Base-by-base conservation (phyloP, 441 rosid species). In the Hura crepitans region DNA sequence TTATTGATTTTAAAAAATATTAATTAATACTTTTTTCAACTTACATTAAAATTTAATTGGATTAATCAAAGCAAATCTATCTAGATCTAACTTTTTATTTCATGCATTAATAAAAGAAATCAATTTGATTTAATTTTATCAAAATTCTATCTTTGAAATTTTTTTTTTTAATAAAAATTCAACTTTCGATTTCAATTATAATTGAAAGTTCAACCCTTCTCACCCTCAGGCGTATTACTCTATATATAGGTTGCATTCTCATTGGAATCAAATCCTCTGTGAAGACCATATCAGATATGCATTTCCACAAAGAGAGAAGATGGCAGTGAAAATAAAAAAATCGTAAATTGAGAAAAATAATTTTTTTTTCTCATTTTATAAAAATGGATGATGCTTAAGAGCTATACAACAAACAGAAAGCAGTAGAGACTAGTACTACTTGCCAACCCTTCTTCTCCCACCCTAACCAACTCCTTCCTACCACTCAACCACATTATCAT, bases 341-440 rank as follows among this genome's bases (percentile, higher is more conserved):
- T 18, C 8, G 47, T 1, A 33, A 37, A 35, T 55, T 6, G 39
- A 50, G 70, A 43, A 53, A 63, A 69, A 37, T 4, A 15, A 50
- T 2, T 11, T 57, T 27, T 47, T 4, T 11, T 57, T 27, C 39
- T 76, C 62, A 62, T 62, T 73, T 73, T 22, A 66, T 66, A 61
- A 72, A 78, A 74, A 76, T 62, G 37, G 66, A 60, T 17, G 55
- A 79, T 73, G n/a, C 65, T 23, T 67, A 65, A n/a, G 62, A 62
- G 56, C 78, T 80, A 43, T 75, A 77, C 83, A 78, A 76, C 82
- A 74, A 65, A 72, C 58, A 66, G 67, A 64, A 35, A 13, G 25
- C 59, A 47, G 57, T 72, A 74, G 74, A 72, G 72, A 33, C 50
- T 18, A 23, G 13, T 35, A 20, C 25, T 43, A 1, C 45, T 59